phyloP scores from a whole-genome alignment of 2,329 filamentous ascomycete genomes.

The Aspergillus sp. region DNA sequence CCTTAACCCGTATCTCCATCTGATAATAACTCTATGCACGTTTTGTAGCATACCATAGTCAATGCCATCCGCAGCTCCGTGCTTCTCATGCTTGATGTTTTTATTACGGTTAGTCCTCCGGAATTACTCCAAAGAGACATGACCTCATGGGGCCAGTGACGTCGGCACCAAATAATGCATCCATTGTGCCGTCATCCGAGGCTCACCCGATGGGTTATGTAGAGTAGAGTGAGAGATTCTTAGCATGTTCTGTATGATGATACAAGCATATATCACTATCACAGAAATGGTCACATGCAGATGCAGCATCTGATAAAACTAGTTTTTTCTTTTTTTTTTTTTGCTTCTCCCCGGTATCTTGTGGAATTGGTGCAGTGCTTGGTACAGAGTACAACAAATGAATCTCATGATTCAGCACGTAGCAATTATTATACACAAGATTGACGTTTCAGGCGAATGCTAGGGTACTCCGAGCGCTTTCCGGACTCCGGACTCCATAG shows the following conservation, averaged over 20 bases:
- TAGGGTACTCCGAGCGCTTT: neutral
- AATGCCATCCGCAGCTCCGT: neutral
- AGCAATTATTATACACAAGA: no score
- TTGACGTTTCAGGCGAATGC: neutral
- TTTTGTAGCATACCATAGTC: neutral
- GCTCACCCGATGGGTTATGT: neutral
- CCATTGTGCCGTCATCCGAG: neutral
- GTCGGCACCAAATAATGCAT: neutral
- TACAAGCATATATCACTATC: no score
- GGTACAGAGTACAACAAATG: no score
- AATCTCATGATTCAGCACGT: no score
- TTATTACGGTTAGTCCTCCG: no score
- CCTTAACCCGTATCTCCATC: neutral
- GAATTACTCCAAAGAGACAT: neutral
- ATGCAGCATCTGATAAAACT: no score
- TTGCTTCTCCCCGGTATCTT: no score
- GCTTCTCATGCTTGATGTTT: neutral
- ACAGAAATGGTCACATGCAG: no score
- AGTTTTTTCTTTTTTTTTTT: no score
- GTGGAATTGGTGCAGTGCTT: no score
- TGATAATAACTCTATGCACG: neutral
- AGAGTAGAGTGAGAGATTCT: no score
- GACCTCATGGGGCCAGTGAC: neutral
- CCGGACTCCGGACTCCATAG: neutral
- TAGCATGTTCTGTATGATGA: no score